Conservation (phyloP, 2,329 filamentous ascomycete genomes). For the Verticillium isaacii region DNA sequence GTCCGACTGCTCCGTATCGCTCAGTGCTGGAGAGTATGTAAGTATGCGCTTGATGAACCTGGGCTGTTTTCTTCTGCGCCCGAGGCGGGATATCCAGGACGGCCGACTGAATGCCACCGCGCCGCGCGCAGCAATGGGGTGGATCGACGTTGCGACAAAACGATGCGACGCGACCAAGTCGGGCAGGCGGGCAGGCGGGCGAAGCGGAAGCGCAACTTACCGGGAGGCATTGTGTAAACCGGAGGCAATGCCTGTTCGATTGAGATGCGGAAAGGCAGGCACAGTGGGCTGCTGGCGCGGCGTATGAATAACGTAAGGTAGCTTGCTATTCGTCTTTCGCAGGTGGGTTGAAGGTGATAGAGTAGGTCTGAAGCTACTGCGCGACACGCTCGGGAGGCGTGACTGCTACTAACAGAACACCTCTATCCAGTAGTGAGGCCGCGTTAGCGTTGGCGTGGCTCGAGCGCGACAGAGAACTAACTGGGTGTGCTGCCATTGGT, state of each 20-base stretch:
- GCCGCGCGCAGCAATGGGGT: neutral
- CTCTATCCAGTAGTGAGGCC: neutral
- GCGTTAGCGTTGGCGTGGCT: neutral
- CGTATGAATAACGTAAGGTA: neutral
- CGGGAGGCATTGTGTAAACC: conserved; percentile 9
- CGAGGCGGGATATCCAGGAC: neutral
- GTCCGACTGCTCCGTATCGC: conserved; percentile 30
- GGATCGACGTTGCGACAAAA: neutral
- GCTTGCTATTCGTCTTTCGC: neutral
- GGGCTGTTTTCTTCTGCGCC: neutral
- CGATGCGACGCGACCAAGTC: neutral
- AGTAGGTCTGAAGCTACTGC: neutral
- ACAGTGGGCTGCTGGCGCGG: neutral
- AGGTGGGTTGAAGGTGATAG: neutral
- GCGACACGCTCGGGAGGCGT: neutral
- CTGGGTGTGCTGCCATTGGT: too few species aligned
- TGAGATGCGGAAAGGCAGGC: neutral
- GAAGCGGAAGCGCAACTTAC: conserved; percentile 4
- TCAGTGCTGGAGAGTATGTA: conserved; percentile 23
- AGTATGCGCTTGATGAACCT: neutral
- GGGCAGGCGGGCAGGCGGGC: neutral
- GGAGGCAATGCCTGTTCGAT: neutral
- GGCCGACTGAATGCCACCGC: too few species aligned
- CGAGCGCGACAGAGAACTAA: too few species aligned
- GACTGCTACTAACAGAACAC: neutral